These are phyloP conservation scores for Camillea tinctor DNA, from an alignment of 2,329 filamentous ascomycete genomes.

Conservation along the genomic window DNA sequence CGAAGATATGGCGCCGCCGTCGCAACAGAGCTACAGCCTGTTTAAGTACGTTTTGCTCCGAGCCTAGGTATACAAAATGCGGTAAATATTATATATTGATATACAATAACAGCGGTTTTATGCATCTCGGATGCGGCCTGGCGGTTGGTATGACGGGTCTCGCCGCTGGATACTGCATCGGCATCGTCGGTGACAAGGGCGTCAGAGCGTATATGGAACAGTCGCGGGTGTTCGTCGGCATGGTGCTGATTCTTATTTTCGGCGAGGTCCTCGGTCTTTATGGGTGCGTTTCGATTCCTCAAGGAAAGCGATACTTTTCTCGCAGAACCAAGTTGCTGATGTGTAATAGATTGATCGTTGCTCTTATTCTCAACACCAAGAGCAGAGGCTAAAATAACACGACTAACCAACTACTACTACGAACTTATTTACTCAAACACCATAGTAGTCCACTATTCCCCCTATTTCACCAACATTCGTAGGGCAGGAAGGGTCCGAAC, in stretches of 20 bases:
- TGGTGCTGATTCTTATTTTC: slow-evolving; percentile 98
- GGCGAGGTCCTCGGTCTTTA: slow-evolving; percentile 96
- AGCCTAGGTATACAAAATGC: neutral
- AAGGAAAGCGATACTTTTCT: neutral
- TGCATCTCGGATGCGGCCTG: slow-evolving; percentile 88
- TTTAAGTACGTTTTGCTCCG: slow-evolving; percentile 70
- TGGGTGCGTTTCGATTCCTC: slow-evolving; percentile 61
- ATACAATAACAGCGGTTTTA: slow-evolving; percentile 65
- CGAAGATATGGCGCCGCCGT: slow-evolving; percentile 76
- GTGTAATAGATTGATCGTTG: slow-evolving; percentile 75
- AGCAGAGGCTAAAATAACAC: slow-evolving; percentile 55
- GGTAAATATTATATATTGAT: slow-evolving; percentile 18
- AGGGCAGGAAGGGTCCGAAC: neutral
- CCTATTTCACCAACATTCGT: neutral
- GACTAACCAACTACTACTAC: neutral
- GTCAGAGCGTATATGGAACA: slow-evolving; percentile 96
- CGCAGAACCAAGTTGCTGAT: neutral
- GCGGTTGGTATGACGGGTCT: slow-evolving; percentile 90
- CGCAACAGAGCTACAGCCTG: slow-evolving; percentile 69
- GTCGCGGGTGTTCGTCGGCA: slow-evolving; percentile 93
- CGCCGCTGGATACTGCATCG: slow-evolving; percentile 94
- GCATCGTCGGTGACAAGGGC: slow-evolving; percentile 89
- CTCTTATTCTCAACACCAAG: slow-evolving; percentile 89
- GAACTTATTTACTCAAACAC: too few species aligned
- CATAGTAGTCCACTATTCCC: neutral